A percentile compares a stretch with the other conserved stretches of the same genome.
Conservation (phyloP, 345 rosid genomes). For the Noccaea bulbosa region DNA sequence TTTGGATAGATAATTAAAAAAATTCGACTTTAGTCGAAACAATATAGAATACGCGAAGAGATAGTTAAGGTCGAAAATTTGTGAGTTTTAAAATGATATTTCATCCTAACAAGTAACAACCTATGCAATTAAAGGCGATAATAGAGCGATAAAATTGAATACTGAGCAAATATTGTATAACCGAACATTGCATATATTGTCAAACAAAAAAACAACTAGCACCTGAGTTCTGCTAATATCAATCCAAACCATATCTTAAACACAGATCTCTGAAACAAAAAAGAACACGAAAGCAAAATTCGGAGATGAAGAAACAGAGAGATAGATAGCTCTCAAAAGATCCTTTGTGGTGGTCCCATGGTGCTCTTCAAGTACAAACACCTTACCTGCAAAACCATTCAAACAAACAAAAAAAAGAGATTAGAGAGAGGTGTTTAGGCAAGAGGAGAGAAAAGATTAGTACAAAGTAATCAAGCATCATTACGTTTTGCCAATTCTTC, state of each 20-base stretch:
- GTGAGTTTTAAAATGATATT: too few species aligned
- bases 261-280: constrained; percentile 25
- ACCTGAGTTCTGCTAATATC: constrained; percentile 12
- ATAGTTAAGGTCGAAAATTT: too few species aligned
- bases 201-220: constrained; percentile 22
- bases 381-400: constrained; percentile 49
- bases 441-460: too few species aligned
- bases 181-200: constrained; percentile 24
- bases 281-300: constrained; percentile 27
- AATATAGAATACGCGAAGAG: too few species aligned
- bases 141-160: neutral
- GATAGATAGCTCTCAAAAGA: constrained; percentile 40
- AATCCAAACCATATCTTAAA: constrained; percentile 39
- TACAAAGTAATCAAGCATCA: neutral
- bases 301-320: neutral
- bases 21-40: too few species aligned
- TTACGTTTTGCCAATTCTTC: constrained; percentile 73
- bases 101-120: too few species aligned
- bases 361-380: constrained; percentile 69
- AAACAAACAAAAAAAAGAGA: neutral
- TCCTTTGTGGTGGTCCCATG: constrained; percentile 66
- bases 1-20: too few species aligned
- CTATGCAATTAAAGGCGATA: too few species aligned
- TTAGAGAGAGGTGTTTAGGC: neutral
- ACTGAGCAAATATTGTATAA: neutral